phyloP scores from a whole-genome alignment of 2,329 filamentous ascomycete genomes.

The Colletotrichum musicola region DNA sequence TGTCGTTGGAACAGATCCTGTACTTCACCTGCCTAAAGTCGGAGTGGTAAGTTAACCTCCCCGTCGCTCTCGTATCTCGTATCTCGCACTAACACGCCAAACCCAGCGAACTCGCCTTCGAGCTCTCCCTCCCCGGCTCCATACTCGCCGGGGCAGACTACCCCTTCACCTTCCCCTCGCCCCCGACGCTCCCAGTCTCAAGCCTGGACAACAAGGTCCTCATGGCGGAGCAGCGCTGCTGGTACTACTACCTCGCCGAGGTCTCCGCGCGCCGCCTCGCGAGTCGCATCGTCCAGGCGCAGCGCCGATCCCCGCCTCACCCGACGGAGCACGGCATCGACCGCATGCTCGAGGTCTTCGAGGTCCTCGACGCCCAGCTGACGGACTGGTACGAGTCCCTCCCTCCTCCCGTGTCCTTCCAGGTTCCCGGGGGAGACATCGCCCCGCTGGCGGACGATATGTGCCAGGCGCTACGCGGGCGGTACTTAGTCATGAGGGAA shows the following conservation, averaged over 20 bases:
- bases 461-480: conserved; percentile 29
- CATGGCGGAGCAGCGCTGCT: conserved; percentile 35
- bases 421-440: conserved; percentile 22
- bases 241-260: conserved; percentile 39
- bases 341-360: conserved; percentile 37
- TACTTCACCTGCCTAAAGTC: conserved; percentile 40
- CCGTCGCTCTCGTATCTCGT: not conserved
- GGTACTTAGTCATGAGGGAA: conserved; percentile 30
- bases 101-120: conserved; percentile 27
- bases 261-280: conserved; percentile 32
- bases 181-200: conserved; percentile 16
- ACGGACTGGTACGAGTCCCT: conserved; percentile 35
- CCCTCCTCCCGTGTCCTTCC: conserved; percentile 26
- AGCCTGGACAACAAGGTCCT: conserved; percentile 28
- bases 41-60: conserved; percentile 10
- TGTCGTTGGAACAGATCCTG: conserved; percentile 28
- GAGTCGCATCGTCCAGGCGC: conserved; percentile 26
- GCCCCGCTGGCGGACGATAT: conserved; percentile 29
- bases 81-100: not conserved
- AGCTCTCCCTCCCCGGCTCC: conserved; percentile 29
- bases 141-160: conserved; percentile 32
- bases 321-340: conserved; percentile 32
- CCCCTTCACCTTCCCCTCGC: conserved; percentile 27
- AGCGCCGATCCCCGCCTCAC: conserved; percentile 11
- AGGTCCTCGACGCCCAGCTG: conserved; percentile 34